phyloP scores from a whole-genome alignment of 139 green algal species.

The Dunaliella sp. region DNA sequence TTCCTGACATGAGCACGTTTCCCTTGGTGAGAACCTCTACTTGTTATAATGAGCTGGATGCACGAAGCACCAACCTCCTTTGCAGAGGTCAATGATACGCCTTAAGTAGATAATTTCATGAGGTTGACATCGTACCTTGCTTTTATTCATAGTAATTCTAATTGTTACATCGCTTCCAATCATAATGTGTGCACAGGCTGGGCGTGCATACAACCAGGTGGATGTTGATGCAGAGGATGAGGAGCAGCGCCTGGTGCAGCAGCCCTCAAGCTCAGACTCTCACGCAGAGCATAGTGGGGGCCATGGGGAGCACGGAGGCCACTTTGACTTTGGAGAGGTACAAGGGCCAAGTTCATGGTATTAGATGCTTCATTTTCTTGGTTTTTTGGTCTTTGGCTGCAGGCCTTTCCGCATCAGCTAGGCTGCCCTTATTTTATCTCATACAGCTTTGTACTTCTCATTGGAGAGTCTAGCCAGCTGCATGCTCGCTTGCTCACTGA shows the following conservation, averaged over 20 bases:
- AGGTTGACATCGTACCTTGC: too few relatives aligned
- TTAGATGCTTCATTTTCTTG: not conserved
- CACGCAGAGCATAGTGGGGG: constrained; percentile 6
- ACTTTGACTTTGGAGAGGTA: constrained; percentile 86
- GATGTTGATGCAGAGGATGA: constrained; percentile 64
- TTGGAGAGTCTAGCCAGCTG: not conserved
- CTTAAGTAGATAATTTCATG: too few relatives aligned
- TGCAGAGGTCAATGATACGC: too few relatives aligned
- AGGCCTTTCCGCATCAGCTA: too few relatives aligned
- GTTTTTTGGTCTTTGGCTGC: too few relatives aligned
- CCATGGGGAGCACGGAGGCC: constrained; percentile 47
- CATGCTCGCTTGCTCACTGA: not conserved
- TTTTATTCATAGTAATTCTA: too few relatives aligned
- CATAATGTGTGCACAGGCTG: too few relatives aligned
- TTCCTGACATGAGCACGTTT: not conserved
- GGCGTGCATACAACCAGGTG: constrained; percentile 89
- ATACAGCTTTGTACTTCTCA: not conserved
- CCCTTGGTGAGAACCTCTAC: not conserved
- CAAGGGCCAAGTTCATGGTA: not conserved
- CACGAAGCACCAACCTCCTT: too few relatives aligned
- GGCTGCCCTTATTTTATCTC: not conserved
- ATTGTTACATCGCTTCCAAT: too few relatives aligned
- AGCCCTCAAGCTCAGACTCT: not conserved
- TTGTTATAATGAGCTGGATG: too few relatives aligned
- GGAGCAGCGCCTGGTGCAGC: not conserved